Base-by-base conservation (phyloP, 257 asterid species). In the Fraxinus excelsior region DNA sequence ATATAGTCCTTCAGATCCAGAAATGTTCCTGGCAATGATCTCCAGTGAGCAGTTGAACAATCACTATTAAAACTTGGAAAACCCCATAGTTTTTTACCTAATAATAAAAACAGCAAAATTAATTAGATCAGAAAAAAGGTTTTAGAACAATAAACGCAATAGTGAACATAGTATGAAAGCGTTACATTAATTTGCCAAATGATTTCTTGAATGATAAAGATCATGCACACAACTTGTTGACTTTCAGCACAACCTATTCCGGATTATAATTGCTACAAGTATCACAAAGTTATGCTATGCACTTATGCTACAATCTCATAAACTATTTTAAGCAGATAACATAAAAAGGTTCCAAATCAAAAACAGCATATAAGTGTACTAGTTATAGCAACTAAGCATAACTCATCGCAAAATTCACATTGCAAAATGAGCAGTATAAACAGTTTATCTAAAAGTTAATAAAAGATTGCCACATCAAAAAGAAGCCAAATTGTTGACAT, bases 1-100 rank as follows among this genome's bases (percentile, higher is more conserved):
- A 94, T 83, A 71, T 86, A 80, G 76, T 92, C 94, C 83, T 91
- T 94, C 86, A 90, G 93, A 65, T 94, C 94, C 58, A 78, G 32
- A 80, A 72, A 74, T 16, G 93, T 87, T 46, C 97, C 94, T 0
- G 89, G 75, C 80, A 88, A 77, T 67, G 90, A 86, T 75, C 87
- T 80, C 87, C 88, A 82, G 80, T 81, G 71, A 58, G 87, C 88
- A 79, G 79, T 67, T 3, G 87, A 70, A 72, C 97, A 94, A 73
- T 91, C 97, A 29, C 84, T 80, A 53, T 82, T 85, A 74, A 94
- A 87, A 80, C 79, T 84, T 10, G 89, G 81, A 29, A 92, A 86
- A n/a, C 86, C 84, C 98, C 97, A 85, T 14, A 85, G 74, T 26
- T 71, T 85, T 82, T 76, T 86, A 84, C 91, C 97, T 92, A 81